phyloP scores from a whole-genome alignment of 768 basidiomycete species.

The Calvatia gigantea region DNA sequence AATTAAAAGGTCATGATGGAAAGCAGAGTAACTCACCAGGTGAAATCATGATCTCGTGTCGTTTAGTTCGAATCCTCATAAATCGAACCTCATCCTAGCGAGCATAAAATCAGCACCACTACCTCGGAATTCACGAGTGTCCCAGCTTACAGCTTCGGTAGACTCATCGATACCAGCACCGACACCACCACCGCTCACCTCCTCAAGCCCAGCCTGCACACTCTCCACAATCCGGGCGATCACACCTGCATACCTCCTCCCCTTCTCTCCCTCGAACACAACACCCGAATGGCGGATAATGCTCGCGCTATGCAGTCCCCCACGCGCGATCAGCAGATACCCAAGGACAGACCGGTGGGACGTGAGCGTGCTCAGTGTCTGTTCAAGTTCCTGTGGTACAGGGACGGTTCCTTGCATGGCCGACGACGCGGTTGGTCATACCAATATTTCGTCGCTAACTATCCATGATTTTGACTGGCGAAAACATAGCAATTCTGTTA shows the following conservation, averaged over 20 bases:
- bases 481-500: too few species aligned
- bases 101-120: not conserved
- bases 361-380: conserved; percentile 70
- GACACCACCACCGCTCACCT: conserved; percentile 51
- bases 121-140: not conserved
- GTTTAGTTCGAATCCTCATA: conserved; percentile 86
- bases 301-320: conserved; percentile 51
- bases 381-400: conserved; percentile 79
- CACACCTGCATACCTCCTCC: conserved; percentile 68
- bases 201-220: conserved; percentile 76
- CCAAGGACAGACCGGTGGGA: conserved; percentile 84
- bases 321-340: conserved; percentile 78
- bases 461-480: too few species aligned
- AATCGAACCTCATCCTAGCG: conserved; percentile 88
- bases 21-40: conserved; percentile 55
- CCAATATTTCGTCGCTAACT: too few species aligned
- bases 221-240: conserved; percentile 74
- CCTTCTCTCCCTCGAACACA: conserved; percentile 83
- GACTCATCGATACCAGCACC: conserved; percentile 27
- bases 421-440: conserved; percentile 12
- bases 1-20: not conserved
- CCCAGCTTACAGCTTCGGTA: conserved; percentile 49
- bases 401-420: conserved; percentile 7
- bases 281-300: conserved; percentile 86
- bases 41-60: conserved; percentile 93